phyloP scores from a whole-genome alignment of 2,329 filamentous ascomycete genomes.

The Verticillium nonalfalfae region DNA sequence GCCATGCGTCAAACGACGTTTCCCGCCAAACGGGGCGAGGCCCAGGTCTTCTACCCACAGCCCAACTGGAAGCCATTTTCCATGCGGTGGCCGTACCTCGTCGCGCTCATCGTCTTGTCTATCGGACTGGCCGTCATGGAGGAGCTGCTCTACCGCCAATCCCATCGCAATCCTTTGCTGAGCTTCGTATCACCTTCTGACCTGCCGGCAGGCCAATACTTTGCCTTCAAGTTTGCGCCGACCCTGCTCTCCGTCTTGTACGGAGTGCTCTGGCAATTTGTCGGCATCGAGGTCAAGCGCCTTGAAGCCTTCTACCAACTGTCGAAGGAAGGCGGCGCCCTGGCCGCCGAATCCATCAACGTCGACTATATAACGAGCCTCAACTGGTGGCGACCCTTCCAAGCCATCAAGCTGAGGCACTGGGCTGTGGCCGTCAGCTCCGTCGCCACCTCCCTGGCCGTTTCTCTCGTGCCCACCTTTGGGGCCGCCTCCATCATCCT shows the following conservation, averaged over 20 bases:
- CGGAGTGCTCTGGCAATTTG: conserved; percentile 60
- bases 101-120: conserved; percentile 46
- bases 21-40: conserved; percentile 31
- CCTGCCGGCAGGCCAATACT: conserved; percentile 46
- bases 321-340: conserved; percentile 51
- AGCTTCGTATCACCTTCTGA: conserved; percentile 43
- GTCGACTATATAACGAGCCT: conserved; percentile 68
- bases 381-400: conserved; percentile 58
- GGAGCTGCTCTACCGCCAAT: conserved; percentile 50
- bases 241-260: conserved; percentile 55
- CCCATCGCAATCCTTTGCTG: conserved; percentile 36
- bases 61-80: conserved; percentile 62
- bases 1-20: conserved; percentile 30
- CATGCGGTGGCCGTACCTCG: conserved; percentile 57
- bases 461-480: conserved; percentile 63
- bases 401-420: conserved; percentile 55
- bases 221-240: conserved; percentile 57
- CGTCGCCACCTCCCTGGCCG: conserved; percentile 56
- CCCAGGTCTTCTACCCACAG: conserved; percentile 48
- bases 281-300: conserved; percentile 60
- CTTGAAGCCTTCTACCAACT: conserved; percentile 62
- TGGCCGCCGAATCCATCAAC: conserved; percentile 62
- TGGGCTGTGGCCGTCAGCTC: conserved; percentile 65
- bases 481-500: conserved; percentile 57
- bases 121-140: conserved; percentile 42